These are phyloP conservation scores for Candida schatavii DNA, from an alignment of 805 yeast species.

Conservation along the genomic window DNA sequence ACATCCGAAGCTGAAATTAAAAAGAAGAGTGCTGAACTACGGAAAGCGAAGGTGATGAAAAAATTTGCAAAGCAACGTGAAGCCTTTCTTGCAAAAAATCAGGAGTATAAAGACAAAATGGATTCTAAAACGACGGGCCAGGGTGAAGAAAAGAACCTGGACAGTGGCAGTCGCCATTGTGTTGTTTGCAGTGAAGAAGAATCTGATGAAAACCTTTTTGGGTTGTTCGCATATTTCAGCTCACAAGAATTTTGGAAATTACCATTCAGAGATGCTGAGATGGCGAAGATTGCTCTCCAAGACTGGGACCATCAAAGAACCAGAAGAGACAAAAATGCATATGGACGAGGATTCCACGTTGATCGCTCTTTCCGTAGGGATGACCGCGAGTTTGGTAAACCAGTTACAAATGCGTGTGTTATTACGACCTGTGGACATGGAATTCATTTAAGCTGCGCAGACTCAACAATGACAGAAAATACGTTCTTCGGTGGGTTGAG, in stretches of 20 bases:
- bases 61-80: slow-evolving; percentile 58
- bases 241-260: slow-evolving; percentile 43
- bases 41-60: slow-evolving; percentile 59
- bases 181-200: slow-evolving; percentile 59
- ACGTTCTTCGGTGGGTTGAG: no score
- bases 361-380: not conserved
- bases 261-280: slow-evolving; percentile 22
- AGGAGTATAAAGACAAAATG: slow-evolving; percentile 14
- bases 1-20: slow-evolving; percentile 52
- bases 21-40: slow-evolving; percentile 55
- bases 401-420: slow-evolving; percentile 12
- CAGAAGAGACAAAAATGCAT: slow-evolving; percentile 12
- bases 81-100: slow-evolving; percentile 41
- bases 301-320: slow-evolving; percentile 21
- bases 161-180: no score
- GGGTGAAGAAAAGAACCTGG: slow-evolving; percentile 9
- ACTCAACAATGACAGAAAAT: slow-evolving; percentile 1
- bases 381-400: not conserved
- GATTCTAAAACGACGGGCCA: no score
- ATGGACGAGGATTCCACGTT: slow-evolving; percentile 15
- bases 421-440: slow-evolving; percentile 52
- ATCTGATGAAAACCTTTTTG: slow-evolving; percentile 46
- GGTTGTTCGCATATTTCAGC: slow-evolving; percentile 48
- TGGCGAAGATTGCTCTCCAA: slow-evolving; percentile 19
- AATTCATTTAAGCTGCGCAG: slow-evolving; percentile 46